These are phyloP conservation scores for Eucalyptus cloeziana DNA, from an alignment of 345 rosid genomes.

Conservation along the genomic window DNA sequence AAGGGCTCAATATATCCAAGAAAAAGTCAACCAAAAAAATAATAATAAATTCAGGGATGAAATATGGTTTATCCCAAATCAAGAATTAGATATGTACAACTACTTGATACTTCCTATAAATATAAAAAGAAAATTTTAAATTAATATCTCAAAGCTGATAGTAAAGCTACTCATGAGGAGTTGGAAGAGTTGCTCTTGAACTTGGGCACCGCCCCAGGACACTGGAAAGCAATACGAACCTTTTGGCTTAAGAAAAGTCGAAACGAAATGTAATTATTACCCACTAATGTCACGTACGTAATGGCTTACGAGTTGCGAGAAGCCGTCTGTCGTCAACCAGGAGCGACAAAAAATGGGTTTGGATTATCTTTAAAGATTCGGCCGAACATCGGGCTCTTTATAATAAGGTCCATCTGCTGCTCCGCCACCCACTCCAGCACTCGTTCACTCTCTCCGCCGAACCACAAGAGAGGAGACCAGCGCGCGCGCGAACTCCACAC, in stretches of 20 bases:
- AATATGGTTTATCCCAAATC: background rate
- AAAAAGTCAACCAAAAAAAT: background rate
- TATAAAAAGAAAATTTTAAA: background rate
- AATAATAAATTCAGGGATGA: background rate
- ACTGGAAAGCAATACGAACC: background rate
- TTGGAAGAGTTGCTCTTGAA: background rate
- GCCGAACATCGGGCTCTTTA: background rate
- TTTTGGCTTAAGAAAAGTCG: background rate
- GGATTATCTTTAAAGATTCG: background rate
- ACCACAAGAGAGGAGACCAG: background rate
- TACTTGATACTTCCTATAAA: background rate
- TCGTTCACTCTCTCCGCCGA: background rate
- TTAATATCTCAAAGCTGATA: background rate
- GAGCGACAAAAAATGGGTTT: background rate
- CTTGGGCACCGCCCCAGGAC: background rate
- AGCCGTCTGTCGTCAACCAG: background rate
- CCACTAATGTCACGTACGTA: background rate
- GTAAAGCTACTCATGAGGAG: background rate
- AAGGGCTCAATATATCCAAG: background rate
- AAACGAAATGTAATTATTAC: background rate
- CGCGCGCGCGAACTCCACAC: background rate
- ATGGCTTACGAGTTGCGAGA: background rate
- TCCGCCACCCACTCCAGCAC: background rate
- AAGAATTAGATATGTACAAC: background rate
- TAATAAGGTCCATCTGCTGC: background rate